Evolutionary conservation across 2,329 filamentous ascomycete genomes (phyloP), one percentile per base, ranked within the genome.

Genomic region (Fusarium caatingaense): DNA sequence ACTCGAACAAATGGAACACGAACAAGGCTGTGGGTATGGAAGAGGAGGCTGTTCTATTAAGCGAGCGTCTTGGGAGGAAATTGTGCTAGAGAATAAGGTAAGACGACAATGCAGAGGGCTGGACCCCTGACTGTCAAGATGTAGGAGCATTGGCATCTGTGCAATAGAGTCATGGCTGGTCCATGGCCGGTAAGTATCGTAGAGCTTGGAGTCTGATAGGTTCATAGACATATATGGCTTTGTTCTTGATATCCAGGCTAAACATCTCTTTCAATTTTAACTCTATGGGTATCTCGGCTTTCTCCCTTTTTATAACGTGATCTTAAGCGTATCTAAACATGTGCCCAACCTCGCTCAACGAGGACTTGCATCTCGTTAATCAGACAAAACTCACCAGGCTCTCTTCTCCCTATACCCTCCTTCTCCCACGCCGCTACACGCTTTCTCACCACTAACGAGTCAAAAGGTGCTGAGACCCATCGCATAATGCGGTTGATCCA

Each of bases 331-430:
- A 34, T 42, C 40, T 69, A 48, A 41, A 64, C 81, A 81, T 89
- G 87, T 60, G 83, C 83, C 88, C 87, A 89, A 4, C 87, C 87
- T 72, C 86, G 87, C 64, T 82, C 79, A 41, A 81, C 83, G 59
- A 89, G 76, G 23, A 89, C 84, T 73, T 89, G 87, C 84, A 88
- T 88, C 79, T 89, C 87, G 71, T 89, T 85, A 48, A 89, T 84
- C 71, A 89, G 73, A 69, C 87, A 89, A 63, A 84, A 82, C 48
- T 78, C 76, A 10, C 86, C 87, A 6, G 78, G 77, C 74, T 87
- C 85, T 15, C 76, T 68, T 15, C 78, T 78, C 15, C 78, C 76
- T 41, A 70, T 67, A 15, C 72, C 74, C 67, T 77, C 78, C 57
- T 73, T 78, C 62, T 81, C 75, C 79, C 83, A 85, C 20, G 74